Conservation (phyloP, 768 basidiomycete genomes). For the Leccinum subtestaceum region DNA sequence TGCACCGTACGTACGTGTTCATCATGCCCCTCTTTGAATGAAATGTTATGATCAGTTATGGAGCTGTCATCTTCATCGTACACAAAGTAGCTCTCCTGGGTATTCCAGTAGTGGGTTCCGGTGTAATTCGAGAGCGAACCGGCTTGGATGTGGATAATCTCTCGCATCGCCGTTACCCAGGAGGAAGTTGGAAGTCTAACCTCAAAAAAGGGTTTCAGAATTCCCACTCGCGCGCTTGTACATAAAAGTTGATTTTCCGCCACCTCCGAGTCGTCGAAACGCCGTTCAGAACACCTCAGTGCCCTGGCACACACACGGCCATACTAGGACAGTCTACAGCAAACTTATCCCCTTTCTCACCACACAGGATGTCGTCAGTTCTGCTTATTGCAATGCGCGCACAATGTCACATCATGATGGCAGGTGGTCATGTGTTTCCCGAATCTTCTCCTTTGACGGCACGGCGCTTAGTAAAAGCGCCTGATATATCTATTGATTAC, state of each 20-base stretch:
- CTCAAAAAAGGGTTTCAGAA: background rate
- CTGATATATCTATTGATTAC: background rate
- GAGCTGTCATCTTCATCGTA: conserved; percentile 45
- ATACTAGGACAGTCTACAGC: background rate
- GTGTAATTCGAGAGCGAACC: conserved; percentile 63
- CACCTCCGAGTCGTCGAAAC: background rate
- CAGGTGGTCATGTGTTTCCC: background rate
- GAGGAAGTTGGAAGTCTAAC: background rate
- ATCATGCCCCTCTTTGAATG: conserved; percentile 62
- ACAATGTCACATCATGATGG: background rate
- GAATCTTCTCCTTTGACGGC: background rate
- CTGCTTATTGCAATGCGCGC: background rate
- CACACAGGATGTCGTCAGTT: background rate
- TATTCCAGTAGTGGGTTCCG: conserved; percentile 82
- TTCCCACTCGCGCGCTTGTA: conserved; percentile 6
- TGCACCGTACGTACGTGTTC: conserved; percentile 40
- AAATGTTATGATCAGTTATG: conserved; percentile 51
- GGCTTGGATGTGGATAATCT: conserved; percentile 78
- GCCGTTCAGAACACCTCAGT: background rate
- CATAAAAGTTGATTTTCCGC: background rate
- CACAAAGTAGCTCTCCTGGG: conserved; percentile 67
- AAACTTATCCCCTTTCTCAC: conserved; percentile 1
- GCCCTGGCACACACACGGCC: background rate
- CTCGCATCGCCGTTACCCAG: conserved; percentile 48
- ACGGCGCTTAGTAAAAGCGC: background rate